Conservation (phyloP, 2,329 filamentous ascomycete species). For the Bipolaris cookei region DNA sequence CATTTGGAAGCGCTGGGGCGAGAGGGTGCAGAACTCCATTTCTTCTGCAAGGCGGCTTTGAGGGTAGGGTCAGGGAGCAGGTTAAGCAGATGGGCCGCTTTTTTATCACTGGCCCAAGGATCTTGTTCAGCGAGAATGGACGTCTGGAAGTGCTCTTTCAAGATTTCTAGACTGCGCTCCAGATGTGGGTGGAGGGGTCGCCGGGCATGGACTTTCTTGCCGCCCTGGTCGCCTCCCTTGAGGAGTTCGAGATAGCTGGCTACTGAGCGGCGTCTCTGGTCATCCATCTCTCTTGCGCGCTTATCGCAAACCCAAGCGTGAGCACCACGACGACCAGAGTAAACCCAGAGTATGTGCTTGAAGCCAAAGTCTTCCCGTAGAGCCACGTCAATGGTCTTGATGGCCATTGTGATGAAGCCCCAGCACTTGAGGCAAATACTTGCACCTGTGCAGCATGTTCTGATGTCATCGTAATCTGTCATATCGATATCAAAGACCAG, state of each 20-base stretch:
- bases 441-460: constrained; percentile 91
- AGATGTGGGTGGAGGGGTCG: constrained; percentile 91
- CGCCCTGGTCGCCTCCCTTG: constrained; percentile 82
- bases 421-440: constrained; percentile 95
- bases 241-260: constrained; percentile 89
- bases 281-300: constrained; percentile 81
- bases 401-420: constrained; percentile 97
- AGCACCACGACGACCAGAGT: constrained; percentile 92
- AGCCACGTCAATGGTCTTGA: constrained; percentile 88
- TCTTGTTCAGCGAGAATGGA: constrained; percentile 86
- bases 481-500: constrained; percentile 99
- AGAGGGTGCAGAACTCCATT: constrained; percentile 85
- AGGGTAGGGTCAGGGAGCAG: constrained; percentile 82
- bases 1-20: constrained; percentile 83
- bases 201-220: constrained; percentile 83
- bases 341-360: constrained; percentile 97
- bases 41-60: constrained; percentile 79
- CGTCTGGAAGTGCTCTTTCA: constrained; percentile 82
- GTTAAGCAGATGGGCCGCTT: constrained; percentile 78
- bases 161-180: constrained; percentile 80
- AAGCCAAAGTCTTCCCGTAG: constrained; percentile 95
- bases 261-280: constrained; percentile 82
- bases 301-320: constrained; percentile 99
- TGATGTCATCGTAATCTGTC: constrained; percentile 97
- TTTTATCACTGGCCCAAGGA: constrained; percentile 73